A percentile compares a stretch with the other conserved stretches of the same genome.
These are phyloP conservation scores for Stenogyne calaminthoides DNA, from an alignment of 305 asterid species.

Conservation along the genomic window DNA sequence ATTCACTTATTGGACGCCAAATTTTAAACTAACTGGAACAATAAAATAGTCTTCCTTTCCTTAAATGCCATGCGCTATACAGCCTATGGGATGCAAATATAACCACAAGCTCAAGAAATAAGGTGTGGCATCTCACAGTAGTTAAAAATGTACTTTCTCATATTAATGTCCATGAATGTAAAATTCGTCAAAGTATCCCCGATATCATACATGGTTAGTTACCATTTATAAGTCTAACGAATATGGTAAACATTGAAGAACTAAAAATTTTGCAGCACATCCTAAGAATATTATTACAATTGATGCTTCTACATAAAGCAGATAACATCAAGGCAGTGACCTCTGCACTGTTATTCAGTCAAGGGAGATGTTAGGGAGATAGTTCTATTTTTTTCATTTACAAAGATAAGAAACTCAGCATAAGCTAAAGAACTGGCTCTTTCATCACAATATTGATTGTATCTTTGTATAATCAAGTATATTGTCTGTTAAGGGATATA, in stretches of 20 bases:
- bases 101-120: not conserved
- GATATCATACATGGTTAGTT: not conserved
- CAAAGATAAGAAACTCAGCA: not conserved
- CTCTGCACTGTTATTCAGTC: conserved; percentile 5
- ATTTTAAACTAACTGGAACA: not conserved
- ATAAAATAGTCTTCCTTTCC: not conserved
- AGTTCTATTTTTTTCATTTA: not conserved
- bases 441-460: not conserved
- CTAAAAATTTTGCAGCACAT: not conserved
- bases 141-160: not conserved
- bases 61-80: not conserved
- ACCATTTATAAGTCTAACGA: not conserved
- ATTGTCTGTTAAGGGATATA: not conserved
- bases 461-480: not conserved
- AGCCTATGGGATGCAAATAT: conserved; percentile 10
- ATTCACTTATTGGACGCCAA: not conserved
- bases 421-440: conserved; percentile 1
- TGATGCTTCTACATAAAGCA: not conserved
- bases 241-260: conserved; percentile 8
- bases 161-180: not conserved
- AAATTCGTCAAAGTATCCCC: not conserved
- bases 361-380: not conserved
- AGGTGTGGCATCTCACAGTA: not conserved
- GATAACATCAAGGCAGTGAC: not conserved
- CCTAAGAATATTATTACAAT: not conserved